phyloP scores from a whole-genome alignment of 1,284 basidiomycete genomes.

The Ustilago nuda region DNA sequence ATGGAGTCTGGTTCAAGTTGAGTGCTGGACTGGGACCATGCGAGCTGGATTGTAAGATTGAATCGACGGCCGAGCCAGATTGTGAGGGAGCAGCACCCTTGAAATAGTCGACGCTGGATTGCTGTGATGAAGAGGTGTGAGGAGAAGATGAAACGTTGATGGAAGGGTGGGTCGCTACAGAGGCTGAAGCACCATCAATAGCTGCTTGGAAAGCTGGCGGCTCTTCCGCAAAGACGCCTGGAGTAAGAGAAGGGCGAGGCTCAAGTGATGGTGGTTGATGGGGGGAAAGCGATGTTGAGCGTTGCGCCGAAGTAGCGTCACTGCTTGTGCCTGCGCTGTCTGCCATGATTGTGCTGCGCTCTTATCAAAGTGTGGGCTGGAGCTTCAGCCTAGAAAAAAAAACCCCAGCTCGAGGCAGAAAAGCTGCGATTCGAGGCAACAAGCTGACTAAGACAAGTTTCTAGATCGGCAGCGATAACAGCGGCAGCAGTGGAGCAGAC shows the following conservation, averaged over 20 bases:
- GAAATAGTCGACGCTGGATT: slow-evolving; percentile 35
- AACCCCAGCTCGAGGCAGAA: no score
- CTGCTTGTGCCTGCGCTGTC: slow-evolving; percentile 10
- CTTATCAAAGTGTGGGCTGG: neutral
- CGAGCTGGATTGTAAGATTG: neutral
- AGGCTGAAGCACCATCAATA: neutral
- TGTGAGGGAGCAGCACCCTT: slow-evolving; percentile 22
- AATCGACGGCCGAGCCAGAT: slow-evolving; percentile 4
- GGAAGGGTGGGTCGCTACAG: slow-evolving; percentile 11
- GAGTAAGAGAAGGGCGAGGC: slow-evolving; percentile 39
- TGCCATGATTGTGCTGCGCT: slow-evolving; percentile 10
- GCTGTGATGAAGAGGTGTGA: slow-evolving; percentile 12
- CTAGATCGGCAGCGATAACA: neutral
- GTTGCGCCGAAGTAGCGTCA: neutral
- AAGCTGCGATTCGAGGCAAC: neutral
- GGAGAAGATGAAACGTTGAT: slow-evolving; percentile 13
- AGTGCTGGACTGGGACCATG: neutral
- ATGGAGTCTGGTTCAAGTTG: neutral
- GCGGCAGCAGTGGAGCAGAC: neutral
- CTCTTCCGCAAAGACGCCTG: slow-evolving; percentile 53
- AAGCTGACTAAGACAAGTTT: slow-evolving; percentile 1
- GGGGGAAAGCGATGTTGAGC: slow-evolving; percentile 7
- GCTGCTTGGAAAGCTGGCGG: slow-evolving; percentile 27
- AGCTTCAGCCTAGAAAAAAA: neutral
- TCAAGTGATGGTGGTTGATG: slow-evolving; percentile 20